These are phyloP conservation scores for Orychophragmus violaceus DNA, from an alignment of 345 rosid species.

Conservation along the genomic window DNA sequence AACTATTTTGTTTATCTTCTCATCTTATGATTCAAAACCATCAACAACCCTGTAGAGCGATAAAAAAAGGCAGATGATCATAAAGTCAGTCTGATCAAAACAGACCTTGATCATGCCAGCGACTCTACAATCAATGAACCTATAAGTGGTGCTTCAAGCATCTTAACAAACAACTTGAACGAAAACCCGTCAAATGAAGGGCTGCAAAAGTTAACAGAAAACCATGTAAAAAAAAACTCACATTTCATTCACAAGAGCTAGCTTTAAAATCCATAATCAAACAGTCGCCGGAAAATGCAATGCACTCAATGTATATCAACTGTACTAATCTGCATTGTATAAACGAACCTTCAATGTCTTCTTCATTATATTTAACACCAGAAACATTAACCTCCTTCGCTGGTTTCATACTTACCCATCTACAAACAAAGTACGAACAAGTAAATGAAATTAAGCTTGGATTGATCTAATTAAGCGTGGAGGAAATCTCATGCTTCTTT, in stretches of 20 bases:
- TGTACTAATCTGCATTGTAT: constrained; percentile 6
- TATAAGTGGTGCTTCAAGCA: constrained; percentile 54
- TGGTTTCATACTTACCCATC: constrained; percentile 61
- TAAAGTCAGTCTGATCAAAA: neutral
- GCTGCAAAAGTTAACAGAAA: constrained; percentile 35
- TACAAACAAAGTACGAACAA: constrained; percentile 1
- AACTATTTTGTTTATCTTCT: too few relatives aligned
- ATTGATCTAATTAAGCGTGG: neutral
- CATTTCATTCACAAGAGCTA: neutral
- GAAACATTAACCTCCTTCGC: constrained; percentile 52
- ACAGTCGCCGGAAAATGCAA: neutral
- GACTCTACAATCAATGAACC: constrained; percentile 46
- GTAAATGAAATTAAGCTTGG: neutral
- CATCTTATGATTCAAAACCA: too few relatives aligned
- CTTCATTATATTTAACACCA: constrained; percentile 41
- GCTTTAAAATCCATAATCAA: neutral
- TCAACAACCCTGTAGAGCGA: too few relatives aligned
- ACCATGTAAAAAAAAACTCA: neutral
- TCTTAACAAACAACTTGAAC: constrained; percentile 50
- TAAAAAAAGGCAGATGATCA: neutral
- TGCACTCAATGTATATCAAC: neutral
- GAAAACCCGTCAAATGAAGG: constrained; percentile 64
- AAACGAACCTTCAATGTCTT: constrained; percentile 44
- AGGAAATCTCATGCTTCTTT: too few relatives aligned
- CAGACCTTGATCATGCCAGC: constrained; percentile 52